A percentile compares a stretch with the other conserved stretches of the same genome.
Evolutionary conservation across 805 yeast genomes (phyloP).

Genomic region (Metschnikowia vanudenii): DNA sequence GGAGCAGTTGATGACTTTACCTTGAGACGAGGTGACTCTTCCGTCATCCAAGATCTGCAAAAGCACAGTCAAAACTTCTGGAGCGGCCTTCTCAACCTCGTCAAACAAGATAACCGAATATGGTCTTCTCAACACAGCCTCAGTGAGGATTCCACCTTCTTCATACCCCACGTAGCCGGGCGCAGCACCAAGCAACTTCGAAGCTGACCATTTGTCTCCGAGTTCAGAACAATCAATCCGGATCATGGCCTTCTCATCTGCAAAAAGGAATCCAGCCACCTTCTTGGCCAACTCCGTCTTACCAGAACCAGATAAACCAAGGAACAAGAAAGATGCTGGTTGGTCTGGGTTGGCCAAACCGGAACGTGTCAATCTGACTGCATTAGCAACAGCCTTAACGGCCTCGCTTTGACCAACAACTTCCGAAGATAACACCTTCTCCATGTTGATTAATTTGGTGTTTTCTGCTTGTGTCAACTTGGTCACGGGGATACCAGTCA

Average conservation of each 20-base stretch:
- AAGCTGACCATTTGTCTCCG: conserved; percentile 92
- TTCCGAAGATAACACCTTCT: conserved; percentile 69
- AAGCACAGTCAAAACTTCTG: conserved; percentile 90
- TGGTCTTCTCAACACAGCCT: conserved; percentile 86
- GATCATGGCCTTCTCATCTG: conserved; percentile 95
- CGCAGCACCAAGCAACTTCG: conserved; percentile 93
- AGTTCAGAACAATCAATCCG: conserved; percentile 97
- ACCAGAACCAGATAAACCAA: conserved; percentile 97
- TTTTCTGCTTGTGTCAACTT: conserved; percentile 96
- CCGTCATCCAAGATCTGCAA: conserved; percentile 96
- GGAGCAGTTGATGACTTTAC: conserved; percentile 89
- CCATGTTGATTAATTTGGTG: conserved; percentile 91
- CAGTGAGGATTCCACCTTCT: conserved; percentile 95
- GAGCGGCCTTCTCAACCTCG: conserved; percentile 98
- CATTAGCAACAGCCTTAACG: conserved; percentile 92
- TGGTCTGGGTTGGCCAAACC: conserved; percentile 96
- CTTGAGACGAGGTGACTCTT: conserved; percentile 90
- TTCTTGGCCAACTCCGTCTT: conserved; percentile 97
- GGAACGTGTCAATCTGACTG: conserved; percentile 88
- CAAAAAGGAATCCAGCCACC: conserved; percentile 91
- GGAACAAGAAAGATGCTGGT: conserved; percentile 91
- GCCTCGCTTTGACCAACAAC: conserved; percentile 98
- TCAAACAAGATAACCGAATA: conserved; percentile 95
- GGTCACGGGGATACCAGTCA: conserved; percentile 95
- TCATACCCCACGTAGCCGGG: conserved; percentile 95